Conservation (phyloP, 805 yeast species). For the Ogataea paradorogensis region DNA sequence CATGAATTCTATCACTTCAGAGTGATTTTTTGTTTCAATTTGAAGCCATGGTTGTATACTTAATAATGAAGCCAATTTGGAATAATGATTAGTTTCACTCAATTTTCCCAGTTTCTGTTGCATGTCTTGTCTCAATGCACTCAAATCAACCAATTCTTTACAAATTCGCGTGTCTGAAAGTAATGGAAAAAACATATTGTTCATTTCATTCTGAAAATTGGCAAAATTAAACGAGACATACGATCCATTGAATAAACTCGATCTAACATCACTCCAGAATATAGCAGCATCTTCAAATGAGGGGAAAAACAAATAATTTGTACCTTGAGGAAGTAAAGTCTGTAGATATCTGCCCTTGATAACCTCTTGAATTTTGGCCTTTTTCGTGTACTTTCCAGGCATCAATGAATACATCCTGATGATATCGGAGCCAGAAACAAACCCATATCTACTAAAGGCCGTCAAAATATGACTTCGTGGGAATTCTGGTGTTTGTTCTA, state of each 20-base stretch:
- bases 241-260: constrained; percentile 47
- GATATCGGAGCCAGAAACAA: constrained; percentile 40
- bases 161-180: constrained; percentile 21
- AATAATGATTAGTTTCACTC: constrained; percentile 3
- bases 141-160: constrained; percentile 2
- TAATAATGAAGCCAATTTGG: constrained; percentile 6
- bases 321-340: constrained; percentile 42
- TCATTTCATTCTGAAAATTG: constrained; percentile 24
- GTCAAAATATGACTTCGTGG: constrained; percentile 28
- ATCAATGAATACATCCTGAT: constrained; percentile 33
- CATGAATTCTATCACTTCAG: background rate
- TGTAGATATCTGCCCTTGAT: constrained; percentile 49
- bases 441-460: constrained; percentile 38
- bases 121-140: constrained; percentile 1
- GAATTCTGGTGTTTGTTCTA: constrained; percentile 1
- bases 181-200: constrained; percentile 20
- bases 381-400: constrained; percentile 24
- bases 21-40: background rate
- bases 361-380: constrained; percentile 34
- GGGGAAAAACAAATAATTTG: constrained; percentile 54
- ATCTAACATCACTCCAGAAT: constrained; percentile 48
- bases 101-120: constrained; percentile 4
- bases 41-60: constrained; percentile 14
- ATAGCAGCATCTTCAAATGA: constrained; percentile 46
- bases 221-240: constrained; percentile 46